Evolutionary conservation across 2,329 filamentous ascomycete species (phyloP).

Genomic region (Colletotrichum sp.): DNA sequence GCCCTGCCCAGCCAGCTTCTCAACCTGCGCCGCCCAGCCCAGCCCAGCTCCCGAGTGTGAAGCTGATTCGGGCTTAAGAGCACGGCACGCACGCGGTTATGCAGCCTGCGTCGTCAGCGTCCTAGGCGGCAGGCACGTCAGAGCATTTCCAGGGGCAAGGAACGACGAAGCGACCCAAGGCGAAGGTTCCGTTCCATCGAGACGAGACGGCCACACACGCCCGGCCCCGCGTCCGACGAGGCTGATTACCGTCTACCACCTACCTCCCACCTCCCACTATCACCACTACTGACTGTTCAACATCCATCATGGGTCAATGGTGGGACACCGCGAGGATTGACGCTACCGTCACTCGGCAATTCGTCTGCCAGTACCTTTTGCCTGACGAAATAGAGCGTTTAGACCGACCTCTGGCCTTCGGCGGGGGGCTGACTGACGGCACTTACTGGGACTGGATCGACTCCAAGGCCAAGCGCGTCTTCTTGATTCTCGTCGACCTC

Average conservation of each 20-base stretch:
- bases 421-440: slow-evolving; percentile 71
- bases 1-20: neutral
- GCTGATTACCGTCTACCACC: neutral
- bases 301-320: slow-evolving; percentile 48
- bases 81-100: slow-evolving; percentile 11
- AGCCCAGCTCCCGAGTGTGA: neutral
- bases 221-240: neutral
- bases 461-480: slow-evolving; percentile 70
- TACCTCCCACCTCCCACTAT: neutral
- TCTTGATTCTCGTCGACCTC: slow-evolving; percentile 73
- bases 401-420: slow-evolving; percentile 68
- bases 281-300: neutral
- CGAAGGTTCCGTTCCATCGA: neutral
- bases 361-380: slow-evolving; percentile 68
- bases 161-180: neutral
- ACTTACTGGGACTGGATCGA: slow-evolving; percentile 83
- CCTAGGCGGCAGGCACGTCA: slow-evolving; percentile 14
- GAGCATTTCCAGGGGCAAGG: neutral
- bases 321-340: slow-evolving; percentile 76
- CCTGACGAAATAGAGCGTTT: slow-evolving; percentile 68
- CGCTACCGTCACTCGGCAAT: slow-evolving; percentile 70
- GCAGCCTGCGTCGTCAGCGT: slow-evolving; percentile 6
- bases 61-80: neutral
- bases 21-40: neutral
- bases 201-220: neutral